Evolutionary conservation across 345 rosid genomes (phyloP).

Genomic region (Psidium friedrichsthalianum): DNA sequence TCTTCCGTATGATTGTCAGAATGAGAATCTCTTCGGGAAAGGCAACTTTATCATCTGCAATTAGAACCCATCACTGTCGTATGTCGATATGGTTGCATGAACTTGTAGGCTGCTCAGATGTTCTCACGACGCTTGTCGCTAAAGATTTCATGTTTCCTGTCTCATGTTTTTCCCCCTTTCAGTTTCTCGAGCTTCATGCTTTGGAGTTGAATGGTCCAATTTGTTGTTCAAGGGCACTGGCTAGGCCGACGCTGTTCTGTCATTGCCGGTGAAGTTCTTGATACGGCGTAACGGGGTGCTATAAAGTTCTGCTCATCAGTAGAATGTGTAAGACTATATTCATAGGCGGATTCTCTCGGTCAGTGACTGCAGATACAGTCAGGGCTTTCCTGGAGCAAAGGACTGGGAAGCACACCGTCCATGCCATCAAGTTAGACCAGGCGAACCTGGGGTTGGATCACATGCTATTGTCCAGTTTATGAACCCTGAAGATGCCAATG

Average conservation of each 20-base stretch:
- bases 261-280: not conserved
- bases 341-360: conserved; percentile 37
- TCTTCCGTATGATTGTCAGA: not conserved
- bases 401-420: conserved; percentile 27
- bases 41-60: not conserved
- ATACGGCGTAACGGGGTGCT: not conserved
- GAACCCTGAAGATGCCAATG: conserved; percentile 14
- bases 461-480: conserved; percentile 59
- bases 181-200: too few relatives aligned
- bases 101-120: not conserved
- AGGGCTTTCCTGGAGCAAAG: conserved; percentile 28
- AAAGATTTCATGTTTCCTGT: not conserved
- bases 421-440: conserved; percentile 32
- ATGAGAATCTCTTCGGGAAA: not conserved
- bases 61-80: not conserved
- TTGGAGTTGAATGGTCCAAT: not conserved
- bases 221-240: not conserved
- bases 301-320: not conserved
- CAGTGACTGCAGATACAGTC: conserved; percentile 21
- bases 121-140: not conserved
- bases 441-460: conserved; percentile 19
- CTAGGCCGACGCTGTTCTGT: not conserved
- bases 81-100: not conserved
- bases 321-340: conserved; percentile 55
- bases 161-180: not conserved